Conservation (phyloP, 305 asterid species). For the Fraxinus nigra region DNA sequence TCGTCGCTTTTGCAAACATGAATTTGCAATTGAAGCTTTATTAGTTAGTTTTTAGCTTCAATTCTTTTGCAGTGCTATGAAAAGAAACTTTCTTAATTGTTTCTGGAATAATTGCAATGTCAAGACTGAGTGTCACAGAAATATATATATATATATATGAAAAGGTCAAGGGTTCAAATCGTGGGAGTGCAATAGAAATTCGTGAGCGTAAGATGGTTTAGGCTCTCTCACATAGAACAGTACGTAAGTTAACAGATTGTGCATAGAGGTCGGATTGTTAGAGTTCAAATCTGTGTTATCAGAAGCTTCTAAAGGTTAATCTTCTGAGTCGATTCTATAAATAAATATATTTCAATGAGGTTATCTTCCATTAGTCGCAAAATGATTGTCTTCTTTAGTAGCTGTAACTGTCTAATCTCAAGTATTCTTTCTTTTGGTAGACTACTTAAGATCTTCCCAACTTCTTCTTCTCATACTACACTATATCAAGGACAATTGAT, state of each 20-base stretch:
- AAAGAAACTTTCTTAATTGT: not conserved
- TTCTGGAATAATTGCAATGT: not conserved
- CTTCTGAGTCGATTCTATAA: not conserved
- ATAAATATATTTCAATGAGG: not conserved
- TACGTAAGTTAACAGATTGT: not conserved
- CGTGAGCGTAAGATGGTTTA: too few relatives aligned
- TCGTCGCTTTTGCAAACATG: not conserved
- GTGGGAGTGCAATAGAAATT: too few relatives aligned
- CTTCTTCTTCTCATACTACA: not conserved
- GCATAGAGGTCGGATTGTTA: not conserved
- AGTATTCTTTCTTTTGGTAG: not conserved
- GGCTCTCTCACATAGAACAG: not conserved
- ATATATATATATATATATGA: not conserved
- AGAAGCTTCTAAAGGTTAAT: not conserved
- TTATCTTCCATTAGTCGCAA: not conserved
- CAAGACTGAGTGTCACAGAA: not conserved
- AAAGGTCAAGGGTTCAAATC: not conserved
- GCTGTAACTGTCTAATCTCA: not conserved
- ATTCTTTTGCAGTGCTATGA: not conserved
- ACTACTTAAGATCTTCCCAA: not conserved
- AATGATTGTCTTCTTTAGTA: not conserved
- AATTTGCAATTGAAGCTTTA: not conserved
- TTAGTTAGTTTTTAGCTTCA: not conserved
- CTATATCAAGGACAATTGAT: not conserved
- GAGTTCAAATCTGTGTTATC: not conserved